phyloP scores from a whole-genome alignment of 2,329 filamentous ascomycete species.

The Calonectria hongkongensis region DNA sequence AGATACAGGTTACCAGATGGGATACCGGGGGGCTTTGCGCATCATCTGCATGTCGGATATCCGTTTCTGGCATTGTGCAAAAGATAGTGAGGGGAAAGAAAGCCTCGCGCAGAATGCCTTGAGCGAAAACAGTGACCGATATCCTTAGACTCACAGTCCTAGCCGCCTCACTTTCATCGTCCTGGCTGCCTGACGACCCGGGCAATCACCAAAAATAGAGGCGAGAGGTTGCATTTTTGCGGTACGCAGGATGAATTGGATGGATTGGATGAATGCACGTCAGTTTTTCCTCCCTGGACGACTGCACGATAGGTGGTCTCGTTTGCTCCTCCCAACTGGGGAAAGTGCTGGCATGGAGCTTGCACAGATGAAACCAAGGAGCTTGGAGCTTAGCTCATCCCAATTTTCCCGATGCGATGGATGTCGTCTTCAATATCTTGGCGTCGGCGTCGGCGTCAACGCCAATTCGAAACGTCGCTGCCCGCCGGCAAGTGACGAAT shows the following conservation, averaged over 20 bases:
- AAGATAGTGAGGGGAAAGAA: not conserved
- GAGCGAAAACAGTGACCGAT: constrained; percentile 27
- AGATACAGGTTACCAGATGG: not conserved
- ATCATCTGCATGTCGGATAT: not conserved
- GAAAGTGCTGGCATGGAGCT: constrained; percentile 7
- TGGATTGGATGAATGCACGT: constrained; percentile 10
- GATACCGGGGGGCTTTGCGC: not conserved
- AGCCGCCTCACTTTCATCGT: not conserved
- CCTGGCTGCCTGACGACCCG: constrained; percentile 31
- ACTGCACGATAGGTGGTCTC: constrained; percentile 16
- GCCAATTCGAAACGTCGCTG: not conserved
- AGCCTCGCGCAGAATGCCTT: not conserved
- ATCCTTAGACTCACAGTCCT: not conserved
- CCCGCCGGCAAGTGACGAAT: not conserved
- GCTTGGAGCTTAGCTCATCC: not conserved
- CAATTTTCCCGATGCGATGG: constrained; percentile 15
- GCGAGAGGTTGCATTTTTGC: constrained; percentile 5
- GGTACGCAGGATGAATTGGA: not conserved
- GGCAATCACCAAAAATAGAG: constrained; percentile 37
- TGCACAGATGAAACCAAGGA: constrained; percentile 10
- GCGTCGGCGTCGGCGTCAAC: not conserved
- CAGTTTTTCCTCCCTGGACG: constrained; percentile 8
- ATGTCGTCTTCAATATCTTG: not conserved
- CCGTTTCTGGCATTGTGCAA: not conserved
- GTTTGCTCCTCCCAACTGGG: constrained; percentile 25